Evolutionary conservation across 495 filamentous ascomycete genomes (phyloP).

Genomic region (Hypoxylon lienhwacheense): DNA sequence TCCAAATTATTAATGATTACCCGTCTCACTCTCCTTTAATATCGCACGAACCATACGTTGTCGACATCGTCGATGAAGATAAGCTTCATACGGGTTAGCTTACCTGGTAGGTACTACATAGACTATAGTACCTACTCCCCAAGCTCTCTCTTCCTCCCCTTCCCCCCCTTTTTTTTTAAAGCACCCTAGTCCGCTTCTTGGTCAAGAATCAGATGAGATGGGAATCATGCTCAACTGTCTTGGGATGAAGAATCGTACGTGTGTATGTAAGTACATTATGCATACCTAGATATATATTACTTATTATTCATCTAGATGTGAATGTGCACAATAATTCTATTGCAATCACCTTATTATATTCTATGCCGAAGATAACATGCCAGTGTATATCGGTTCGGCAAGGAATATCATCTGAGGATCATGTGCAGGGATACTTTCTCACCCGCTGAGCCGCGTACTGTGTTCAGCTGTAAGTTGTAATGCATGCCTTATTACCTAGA

Average conservation of each 20-base stretch:
- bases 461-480: no score
- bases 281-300: slow-evolving; percentile 1
- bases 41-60: no score
- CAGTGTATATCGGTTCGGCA: slow-evolving; percentile 7
- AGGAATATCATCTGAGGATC: slow-evolving; percentile 8
- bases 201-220: slow-evolving; percentile 13
- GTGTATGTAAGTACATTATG: no score
- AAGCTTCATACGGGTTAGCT: slow-evolving; percentile 3
- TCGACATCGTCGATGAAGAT: slow-evolving; percentile 13
- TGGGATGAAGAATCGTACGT: no score
- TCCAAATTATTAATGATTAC: slow-evolving; percentile 9
- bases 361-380: not conserved
- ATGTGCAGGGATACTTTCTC: no score
- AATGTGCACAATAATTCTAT: not conserved
- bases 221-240: slow-evolving; percentile 14
- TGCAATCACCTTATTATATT: not conserved
- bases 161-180: slow-evolving; percentile 13
- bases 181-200: slow-evolving; percentile 10
- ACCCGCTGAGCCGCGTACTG: no score
- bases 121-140: no score
- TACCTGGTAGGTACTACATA: slow-evolving; percentile 5
- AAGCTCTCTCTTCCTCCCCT: no score
- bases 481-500: no score
- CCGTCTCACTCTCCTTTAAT: slow-evolving; percentile 1
- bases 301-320: not conserved